phyloP scores from a whole-genome alignment of 352 stramenopile genomes.

The Phytophthora hibernalis region DNA sequence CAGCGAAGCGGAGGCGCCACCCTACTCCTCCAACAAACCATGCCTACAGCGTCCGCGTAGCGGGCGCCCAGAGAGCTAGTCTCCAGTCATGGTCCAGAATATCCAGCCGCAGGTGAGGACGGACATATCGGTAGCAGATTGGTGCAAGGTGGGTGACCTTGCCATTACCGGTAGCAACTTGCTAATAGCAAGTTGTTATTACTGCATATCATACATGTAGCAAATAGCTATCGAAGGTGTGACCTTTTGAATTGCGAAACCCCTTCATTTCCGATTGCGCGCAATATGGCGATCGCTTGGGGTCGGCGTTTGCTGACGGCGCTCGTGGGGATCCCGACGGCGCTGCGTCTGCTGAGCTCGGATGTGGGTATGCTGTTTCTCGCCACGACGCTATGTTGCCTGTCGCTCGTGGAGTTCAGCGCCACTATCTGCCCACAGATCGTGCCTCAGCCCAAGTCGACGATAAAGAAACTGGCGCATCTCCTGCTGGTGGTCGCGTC shows the following conservation, averaged over 20 bases:
- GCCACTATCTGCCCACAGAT: constrained; percentile 56
- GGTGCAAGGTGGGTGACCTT: too few species aligned
- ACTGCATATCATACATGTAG: too few species aligned
- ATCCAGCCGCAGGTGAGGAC: not conserved
- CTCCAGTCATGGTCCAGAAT: too few species aligned
- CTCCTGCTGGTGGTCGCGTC: constrained; percentile 36
- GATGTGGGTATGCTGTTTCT: constrained; percentile 60
- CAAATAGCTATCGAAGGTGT: not conserved
- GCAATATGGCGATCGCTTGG: constrained; percentile 59
- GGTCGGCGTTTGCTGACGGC: constrained; percentile 60
- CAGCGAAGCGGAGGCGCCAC: too few species aligned
- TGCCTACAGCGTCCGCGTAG: too few species aligned
- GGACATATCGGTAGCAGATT: not conserved
- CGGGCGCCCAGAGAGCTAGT: too few species aligned
- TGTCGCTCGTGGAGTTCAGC: constrained; percentile 69
- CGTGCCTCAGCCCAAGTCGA: constrained; percentile 30
- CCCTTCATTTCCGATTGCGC: constrained; percentile 27
- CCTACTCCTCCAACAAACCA: too few species aligned
- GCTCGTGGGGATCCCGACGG: constrained; percentile 63
- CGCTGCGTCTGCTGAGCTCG: constrained; percentile 59
- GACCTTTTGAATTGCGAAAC: constrained; percentile 5
- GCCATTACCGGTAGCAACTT: too few species aligned
- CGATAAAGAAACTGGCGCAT: constrained; percentile 24
- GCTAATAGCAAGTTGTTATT: too few species aligned
- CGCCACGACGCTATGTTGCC: constrained; percentile 51